Base-by-base conservation (phyloP, 805 yeast genomes). In the Teunomyces stri region DNA sequence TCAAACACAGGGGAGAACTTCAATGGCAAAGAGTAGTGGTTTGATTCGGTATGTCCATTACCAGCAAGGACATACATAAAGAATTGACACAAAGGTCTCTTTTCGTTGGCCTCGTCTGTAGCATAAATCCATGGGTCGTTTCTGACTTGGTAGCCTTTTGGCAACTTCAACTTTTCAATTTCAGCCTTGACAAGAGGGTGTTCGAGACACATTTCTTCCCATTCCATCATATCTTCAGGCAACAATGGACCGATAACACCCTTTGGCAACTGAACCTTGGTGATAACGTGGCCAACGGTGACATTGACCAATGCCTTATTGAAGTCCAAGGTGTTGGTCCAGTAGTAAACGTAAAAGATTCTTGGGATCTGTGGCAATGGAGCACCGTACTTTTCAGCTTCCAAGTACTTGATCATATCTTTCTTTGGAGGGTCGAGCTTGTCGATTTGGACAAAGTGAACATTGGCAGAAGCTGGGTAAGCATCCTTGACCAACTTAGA, bases 111-210 rank as follows among this genome's bases (percentile, higher is more conserved):
- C 56, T 81, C 83, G 61, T 84, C 89, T 29, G 89, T 83, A 59
- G 92, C 95, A 63, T 87, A 86, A 77, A 86, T 87, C 95, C 96
- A 87, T 45, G 91, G 89, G 62, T 86, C 92, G 60, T 77, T 77
- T 55, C 82, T 76, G 42, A 84, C 83, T 30, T 63, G 61, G 69
- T 63, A 78, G 62, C 60, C 77, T 54, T 69, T 60, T 51, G 90
- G 91, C 49, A 86, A 71, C 53, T 81, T 75, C 66, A 85, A 73
- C 63, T 85, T 84, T 49, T 74, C 86, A 55, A 85, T 73, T 64
- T 86, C 90, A 21, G 83, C 87, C 51, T 63, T 53, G 51, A 85
- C 82, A 2, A 59, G 50, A 15, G 90, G 90, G 60, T 84, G 85
- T 21, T 64, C 56, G 56, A 68, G 58, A 50, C 81, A 74, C 44